phyloP scores from a whole-genome alignment of 805 yeast species.

The Candida argentea region DNA sequence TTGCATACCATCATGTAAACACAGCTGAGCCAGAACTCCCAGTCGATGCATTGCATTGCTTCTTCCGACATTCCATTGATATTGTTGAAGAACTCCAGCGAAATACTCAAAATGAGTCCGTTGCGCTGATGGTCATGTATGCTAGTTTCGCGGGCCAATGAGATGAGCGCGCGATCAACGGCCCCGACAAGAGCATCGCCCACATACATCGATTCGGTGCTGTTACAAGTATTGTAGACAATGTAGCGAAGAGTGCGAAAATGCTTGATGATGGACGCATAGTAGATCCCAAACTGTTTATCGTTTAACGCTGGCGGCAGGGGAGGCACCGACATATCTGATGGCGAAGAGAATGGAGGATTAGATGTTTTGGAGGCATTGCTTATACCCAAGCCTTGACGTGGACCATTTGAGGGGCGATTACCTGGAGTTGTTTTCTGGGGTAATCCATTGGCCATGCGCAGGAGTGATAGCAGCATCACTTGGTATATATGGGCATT shows the following conservation, averaged over 20 bases:
- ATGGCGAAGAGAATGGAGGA: slow-evolving; percentile 3
- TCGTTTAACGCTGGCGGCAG: slow-evolving; percentile 4
- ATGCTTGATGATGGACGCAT: slow-evolving; percentile 29
- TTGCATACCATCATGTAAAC: slow-evolving; percentile 43
- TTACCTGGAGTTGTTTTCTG: slow-evolving; percentile 1
- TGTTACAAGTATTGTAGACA: slow-evolving; percentile 8
- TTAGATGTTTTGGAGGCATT: slow-evolving; percentile 2
- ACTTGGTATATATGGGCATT: slow-evolving; percentile 38
- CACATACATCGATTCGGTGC: slow-evolving; percentile 16
- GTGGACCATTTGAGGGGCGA: not conserved
- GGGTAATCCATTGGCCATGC: slow-evolving; percentile 4
- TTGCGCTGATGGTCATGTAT: slow-evolving; percentile 29
- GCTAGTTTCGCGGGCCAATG: slow-evolving; percentile 24
- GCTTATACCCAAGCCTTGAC: not conserved
- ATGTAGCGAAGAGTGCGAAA: slow-evolving; percentile 30
- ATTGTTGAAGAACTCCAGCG: slow-evolving; percentile 28
- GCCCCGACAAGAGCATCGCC: slow-evolving; percentile 7
- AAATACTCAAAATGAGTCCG: slow-evolving; percentile 30
- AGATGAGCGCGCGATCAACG: slow-evolving; percentile 25
- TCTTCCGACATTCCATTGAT: slow-evolving; percentile 14
- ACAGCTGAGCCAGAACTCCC: slow-evolving; percentile 71
- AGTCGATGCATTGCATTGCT: slow-evolving; percentile 33
- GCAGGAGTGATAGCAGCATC: slow-evolving; percentile 19
- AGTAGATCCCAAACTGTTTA: slow-evolving; percentile 24
- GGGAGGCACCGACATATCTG: slow-evolving; percentile 4